Conservation (phyloP, 805 yeast species). For the Tetrapisispora fleetii region DNA sequence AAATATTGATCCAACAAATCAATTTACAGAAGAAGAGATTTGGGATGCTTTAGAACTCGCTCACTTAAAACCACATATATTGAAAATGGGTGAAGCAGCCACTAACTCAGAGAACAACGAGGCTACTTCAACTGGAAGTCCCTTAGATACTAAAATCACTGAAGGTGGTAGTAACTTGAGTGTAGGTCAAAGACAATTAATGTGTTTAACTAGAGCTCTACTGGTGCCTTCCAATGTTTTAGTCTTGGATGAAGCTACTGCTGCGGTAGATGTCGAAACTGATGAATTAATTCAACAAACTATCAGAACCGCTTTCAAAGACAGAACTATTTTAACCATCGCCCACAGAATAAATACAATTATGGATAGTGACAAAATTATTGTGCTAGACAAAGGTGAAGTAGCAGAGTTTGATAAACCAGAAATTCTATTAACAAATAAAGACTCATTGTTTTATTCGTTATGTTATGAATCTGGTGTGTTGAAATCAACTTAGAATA, state of each 20-base stretch:
- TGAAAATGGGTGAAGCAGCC: conserved; percentile 44
- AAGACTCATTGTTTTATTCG: conserved; percentile 64
- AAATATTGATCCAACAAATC: conserved; percentile 73
- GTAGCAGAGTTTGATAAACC: conserved; percentile 75
- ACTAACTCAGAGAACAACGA: neutral
- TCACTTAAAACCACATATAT: conserved; percentile 61
- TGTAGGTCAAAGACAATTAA: conserved; percentile 67
- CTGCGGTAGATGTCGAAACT: conserved; percentile 81
- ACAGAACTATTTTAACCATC: conserved; percentile 71
- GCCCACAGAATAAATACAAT: conserved; percentile 81
- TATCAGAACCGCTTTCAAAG: conserved; percentile 61
- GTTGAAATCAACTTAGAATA: neutral
- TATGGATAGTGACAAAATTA: conserved; percentile 67
- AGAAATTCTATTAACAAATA: conserved; percentile 49
- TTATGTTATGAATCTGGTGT: conserved; percentile 74
- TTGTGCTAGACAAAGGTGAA: conserved; percentile 66
- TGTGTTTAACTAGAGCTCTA: conserved; percentile 75
- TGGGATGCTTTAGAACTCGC: conserved; percentile 75
- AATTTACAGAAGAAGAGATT: conserved; percentile 62
- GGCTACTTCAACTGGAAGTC: neutral
- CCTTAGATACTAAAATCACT: conserved; percentile 41
- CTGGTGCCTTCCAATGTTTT: conserved; percentile 53
- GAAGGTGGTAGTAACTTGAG: conserved; percentile 69
- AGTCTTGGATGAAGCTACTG: conserved; percentile 79
- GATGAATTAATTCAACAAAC: conserved; percentile 71